These are phyloP conservation scores for Yarrowia osloensis DNA, from an alignment of 805 yeast species.

Conservation along the genomic window DNA sequence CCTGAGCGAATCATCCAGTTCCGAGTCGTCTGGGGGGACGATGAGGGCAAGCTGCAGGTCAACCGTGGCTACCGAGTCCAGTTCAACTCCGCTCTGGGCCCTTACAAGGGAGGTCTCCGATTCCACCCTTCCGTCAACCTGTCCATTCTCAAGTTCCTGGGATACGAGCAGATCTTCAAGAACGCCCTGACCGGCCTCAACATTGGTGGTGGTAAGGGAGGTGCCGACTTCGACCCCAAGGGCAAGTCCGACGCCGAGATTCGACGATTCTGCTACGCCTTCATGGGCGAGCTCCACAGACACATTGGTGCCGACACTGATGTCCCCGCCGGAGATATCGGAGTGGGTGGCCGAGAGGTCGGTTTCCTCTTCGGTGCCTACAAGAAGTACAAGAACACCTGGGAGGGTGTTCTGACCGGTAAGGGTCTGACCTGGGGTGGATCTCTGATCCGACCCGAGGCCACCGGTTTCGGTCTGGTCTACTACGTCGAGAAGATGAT, in stretches of 20 bases:
- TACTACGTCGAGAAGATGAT: conserved; percentile 98
- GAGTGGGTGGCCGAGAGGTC: conserved; percentile 95
- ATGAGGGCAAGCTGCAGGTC: conserved; percentile 85
- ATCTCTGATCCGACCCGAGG: conserved; percentile 97
- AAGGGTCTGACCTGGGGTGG: conserved; percentile 99
- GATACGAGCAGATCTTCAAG: conserved; percentile 98
- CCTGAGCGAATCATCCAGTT: conserved; percentile 97
- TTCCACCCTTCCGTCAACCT: conserved; percentile 97
- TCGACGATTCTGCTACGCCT: conserved; percentile 93
- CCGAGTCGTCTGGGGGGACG: conserved; percentile 98
- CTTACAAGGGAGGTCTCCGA: conserved; percentile 98
- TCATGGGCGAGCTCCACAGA: conserved; percentile 93
- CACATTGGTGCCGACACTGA: conserved; percentile 97
- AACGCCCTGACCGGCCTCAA: conserved; percentile 94
- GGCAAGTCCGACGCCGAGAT: conserved; percentile 90
- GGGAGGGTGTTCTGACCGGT: conserved; percentile 98
- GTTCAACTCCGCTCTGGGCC: conserved; percentile 97
- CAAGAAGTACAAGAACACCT: conserved; percentile 85
- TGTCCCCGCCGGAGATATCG: conserved; percentile 99
- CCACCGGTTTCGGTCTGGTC: conserved; percentile 96
- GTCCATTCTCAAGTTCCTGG: conserved; percentile 92
- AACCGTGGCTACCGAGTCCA: conserved; percentile 98
- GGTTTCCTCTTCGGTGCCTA: conserved; percentile 97
- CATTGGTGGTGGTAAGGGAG: conserved; percentile 99
- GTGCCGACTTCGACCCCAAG: conserved; percentile 93